phyloP scores from a whole-genome alignment of 768 basidiomycete species.

The Termitomyces sp. region DNA sequence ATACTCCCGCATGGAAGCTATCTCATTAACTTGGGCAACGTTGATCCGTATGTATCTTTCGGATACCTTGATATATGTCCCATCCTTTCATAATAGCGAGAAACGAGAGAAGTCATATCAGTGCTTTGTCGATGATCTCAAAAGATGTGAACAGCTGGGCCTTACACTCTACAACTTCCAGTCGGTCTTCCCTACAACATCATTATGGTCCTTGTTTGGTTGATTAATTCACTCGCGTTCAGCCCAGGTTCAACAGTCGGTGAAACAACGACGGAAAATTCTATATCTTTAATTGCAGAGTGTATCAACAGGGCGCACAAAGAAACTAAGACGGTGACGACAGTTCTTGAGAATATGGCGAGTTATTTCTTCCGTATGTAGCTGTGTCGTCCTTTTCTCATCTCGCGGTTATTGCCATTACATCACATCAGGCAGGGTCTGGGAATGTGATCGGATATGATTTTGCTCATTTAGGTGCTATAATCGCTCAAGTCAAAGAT shows the following conservation, averaged over 20 bases:
- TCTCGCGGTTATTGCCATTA: neutral
- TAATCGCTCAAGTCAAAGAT: conserved; percentile 67
- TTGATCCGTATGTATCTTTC: conserved; percentile 49
- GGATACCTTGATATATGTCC: neutral
- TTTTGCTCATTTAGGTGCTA: conserved; percentile 61
- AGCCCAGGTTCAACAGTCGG: conserved; percentile 85
- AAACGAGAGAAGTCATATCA: conserved; percentile 69
- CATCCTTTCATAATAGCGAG: conserved; percentile 27
- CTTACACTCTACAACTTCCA: conserved; percentile 80
- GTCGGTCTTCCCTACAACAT: conserved; percentile 36
- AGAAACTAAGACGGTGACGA: conserved; percentile 49
- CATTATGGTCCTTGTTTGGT: neutral
- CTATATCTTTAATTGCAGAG: conserved; percentile 60
- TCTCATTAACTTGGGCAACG: conserved; percentile 80
- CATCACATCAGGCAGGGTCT: conserved; percentile 55
- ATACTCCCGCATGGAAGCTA: conserved; percentile 85
- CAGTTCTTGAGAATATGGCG: conserved; percentile 85
- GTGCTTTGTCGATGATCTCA: conserved; percentile 81
- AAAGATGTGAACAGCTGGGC: conserved; percentile 72
- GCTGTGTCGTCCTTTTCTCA: neutral
- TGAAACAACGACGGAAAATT: conserved; percentile 50
- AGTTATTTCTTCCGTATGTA: neutral
- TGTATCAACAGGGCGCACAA: conserved; percentile 71
- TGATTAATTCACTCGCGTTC: neutral
- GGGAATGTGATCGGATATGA: conserved; percentile 74